Percentiles rank a stretch among this genome's conserved stretches.
These are phyloP conservation scores for Silene conica DNA, from an alignment of 148 eudicot species.

Conservation along the genomic window DNA sequence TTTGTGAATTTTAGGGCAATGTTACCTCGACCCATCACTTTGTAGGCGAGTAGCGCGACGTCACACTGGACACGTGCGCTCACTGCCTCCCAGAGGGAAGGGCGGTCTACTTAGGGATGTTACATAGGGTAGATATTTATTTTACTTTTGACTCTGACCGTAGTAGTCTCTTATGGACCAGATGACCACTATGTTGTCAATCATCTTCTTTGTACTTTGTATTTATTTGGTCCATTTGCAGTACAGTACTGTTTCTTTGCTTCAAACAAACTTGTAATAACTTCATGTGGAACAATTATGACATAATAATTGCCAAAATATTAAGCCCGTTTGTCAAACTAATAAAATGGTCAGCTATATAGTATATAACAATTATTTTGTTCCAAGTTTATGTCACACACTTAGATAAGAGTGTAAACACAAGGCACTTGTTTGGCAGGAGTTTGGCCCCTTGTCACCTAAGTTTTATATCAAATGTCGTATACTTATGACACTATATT, in stretches of 20 bases:
- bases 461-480: neutral
- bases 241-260: neutral
- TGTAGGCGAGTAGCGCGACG: neutral
- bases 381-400: too few relatives aligned
- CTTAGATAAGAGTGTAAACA: too few relatives aligned
- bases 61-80: neutral
- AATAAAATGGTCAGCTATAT: neutral
- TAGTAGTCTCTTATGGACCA: neutral
- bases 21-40: neutral
- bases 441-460: neutral
- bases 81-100: neutral
- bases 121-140: neutral
- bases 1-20: slow-evolving; percentile 6
- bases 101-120: neutral
- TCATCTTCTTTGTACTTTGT: neutral
- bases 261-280: neutral
- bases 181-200: neutral
- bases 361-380: too few relatives aligned
- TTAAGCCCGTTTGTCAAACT: neutral
- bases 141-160: neutral
- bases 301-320: neutral
- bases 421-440: neutral
- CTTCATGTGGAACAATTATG: neutral
- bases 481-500: neutral
- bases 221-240: neutral